These are phyloP conservation scores for Xylariaceae sp. DNA, from an alignment of 2,329 filamentous ascomycete species.

Conservation along the genomic window DNA sequence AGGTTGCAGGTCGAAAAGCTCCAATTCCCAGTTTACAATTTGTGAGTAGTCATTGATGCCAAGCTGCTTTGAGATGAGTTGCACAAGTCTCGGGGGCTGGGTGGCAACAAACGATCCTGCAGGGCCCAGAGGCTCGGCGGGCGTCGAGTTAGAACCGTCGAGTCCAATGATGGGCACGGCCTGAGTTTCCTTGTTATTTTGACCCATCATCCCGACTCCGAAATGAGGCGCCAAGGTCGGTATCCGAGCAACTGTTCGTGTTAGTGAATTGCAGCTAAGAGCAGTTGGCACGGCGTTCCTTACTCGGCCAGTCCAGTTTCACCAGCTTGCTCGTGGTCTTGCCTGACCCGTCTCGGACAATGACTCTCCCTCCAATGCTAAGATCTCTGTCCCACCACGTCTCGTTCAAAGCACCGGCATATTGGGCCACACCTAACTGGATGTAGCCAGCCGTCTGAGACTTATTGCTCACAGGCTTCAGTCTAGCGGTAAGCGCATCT, in stretches of 20 bases:
- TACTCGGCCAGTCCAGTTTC: conserved; percentile 84
- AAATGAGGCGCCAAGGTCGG: conserved; percentile 94
- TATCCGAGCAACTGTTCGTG: conserved; percentile 65
- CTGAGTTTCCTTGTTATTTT: conserved; percentile 81
- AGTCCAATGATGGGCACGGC: conserved; percentile 92
- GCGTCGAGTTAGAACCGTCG: conserved; percentile 56
- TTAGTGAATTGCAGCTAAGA: conserved; percentile 16
- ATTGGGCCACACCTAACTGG: conserved; percentile 88
- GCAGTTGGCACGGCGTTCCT: conserved; percentile 20
- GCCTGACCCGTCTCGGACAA: conserved; percentile 71
- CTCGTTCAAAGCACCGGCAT: conserved; percentile 78
- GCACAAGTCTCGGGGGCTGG: conserved; percentile 80
- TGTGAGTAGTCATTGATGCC: conserved; percentile 65
- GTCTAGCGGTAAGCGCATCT: conserved; percentile 81
- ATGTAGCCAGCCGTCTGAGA: conserved; percentile 80
- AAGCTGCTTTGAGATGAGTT: conserved; percentile 75
- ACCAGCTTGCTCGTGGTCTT: conserved; percentile 80
- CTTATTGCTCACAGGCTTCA: conserved; percentile 87
- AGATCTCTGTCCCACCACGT: conserved; percentile 99
- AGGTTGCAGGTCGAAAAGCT: conserved; percentile 87
- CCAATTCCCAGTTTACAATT: conserved; percentile 95
- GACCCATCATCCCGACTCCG: conserved; percentile 65
- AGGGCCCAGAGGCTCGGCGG: conserved; percentile 51
- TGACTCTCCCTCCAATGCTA: conserved; percentile 80
- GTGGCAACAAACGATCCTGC: conserved; percentile 71